phyloP scores from a whole-genome alignment of 2,329 filamentous ascomycete species.

The Immersiporthe knoxdaviesiana region DNA sequence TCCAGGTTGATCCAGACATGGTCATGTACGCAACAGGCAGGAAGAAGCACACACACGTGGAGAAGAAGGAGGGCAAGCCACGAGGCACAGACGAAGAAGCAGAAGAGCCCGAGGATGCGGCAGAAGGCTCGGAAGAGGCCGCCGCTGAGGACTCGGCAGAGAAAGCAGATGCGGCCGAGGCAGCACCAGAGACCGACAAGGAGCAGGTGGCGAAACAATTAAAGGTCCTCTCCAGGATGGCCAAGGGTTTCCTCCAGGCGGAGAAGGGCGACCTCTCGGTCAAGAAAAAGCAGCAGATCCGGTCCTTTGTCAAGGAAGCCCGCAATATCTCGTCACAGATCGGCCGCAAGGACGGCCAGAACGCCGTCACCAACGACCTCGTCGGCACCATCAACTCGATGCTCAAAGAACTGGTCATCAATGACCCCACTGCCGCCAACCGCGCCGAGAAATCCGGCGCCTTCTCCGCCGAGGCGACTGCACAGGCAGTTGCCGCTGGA shows the following conservation, averaged over 20 bases:
- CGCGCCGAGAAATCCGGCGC: slow-evolving; percentile 22
- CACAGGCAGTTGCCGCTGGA: slow-evolving; percentile 16
- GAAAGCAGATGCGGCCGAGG: slow-evolving; percentile 30
- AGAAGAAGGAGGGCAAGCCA: slow-evolving; percentile 28
- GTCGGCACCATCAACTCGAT: slow-evolving; percentile 59
- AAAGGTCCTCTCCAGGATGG: slow-evolving; percentile 55
- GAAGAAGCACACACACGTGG: slow-evolving; percentile 54
- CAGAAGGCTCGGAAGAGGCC: slow-evolving; percentile 34
- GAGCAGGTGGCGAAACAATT: slow-evolving; percentile 40
- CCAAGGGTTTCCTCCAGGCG: slow-evolving; percentile 35
- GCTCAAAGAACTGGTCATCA: slow-evolving; percentile 50
- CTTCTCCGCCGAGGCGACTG: slow-evolving; percentile 32
- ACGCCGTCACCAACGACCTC: slow-evolving; percentile 47
- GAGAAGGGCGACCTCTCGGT: slow-evolving; percentile 55
- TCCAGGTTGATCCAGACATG: slow-evolving; percentile 87
- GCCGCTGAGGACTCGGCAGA: slow-evolving; percentile 18
- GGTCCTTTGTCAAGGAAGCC: slow-evolving; percentile 69
- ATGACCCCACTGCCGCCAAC: slow-evolving; percentile 29
- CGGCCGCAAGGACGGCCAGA: slow-evolving; percentile 38
- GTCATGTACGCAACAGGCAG: slow-evolving; percentile 87
- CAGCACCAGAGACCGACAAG: slow-evolving; percentile 29
- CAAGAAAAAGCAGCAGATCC: slow-evolving; percentile 75
- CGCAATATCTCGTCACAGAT: slow-evolving; percentile 64
- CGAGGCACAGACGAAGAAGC: slow-evolving; percentile 30
- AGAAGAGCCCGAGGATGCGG: slow-evolving; percentile 37